These are phyloP conservation scores for Colletotrichum caudatum DNA, from an alignment of 2,329 filamentous ascomycete genomes.

Conservation along the genomic window DNA sequence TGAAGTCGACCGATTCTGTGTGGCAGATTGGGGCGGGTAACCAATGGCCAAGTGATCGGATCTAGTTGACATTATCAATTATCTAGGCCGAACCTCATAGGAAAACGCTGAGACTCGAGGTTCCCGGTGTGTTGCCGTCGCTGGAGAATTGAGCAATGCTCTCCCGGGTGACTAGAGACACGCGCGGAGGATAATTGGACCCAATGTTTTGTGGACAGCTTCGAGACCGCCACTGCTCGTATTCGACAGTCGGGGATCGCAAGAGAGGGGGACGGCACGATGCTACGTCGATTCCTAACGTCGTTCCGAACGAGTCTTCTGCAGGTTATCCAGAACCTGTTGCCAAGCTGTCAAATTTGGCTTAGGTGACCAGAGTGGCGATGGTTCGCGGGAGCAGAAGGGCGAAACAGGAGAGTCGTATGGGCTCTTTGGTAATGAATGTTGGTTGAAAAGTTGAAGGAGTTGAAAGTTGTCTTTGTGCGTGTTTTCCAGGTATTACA, in stretches of 20 bases:
- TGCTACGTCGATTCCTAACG: conserved; percentile 21
- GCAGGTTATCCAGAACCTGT: conserved; percentile 14
- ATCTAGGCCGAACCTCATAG: conserved; percentile 67
- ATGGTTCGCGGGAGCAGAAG: conserved; percentile 24
- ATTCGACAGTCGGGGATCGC: conserved; percentile 25
- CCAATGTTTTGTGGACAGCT: conserved; percentile 32
- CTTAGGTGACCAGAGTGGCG: conserved; percentile 22
- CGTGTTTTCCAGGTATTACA: conserved; percentile 42
- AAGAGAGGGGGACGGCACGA: conserved; percentile 9
- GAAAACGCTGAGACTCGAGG: conserved; percentile 34
- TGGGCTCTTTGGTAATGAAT: conserved; percentile 33
- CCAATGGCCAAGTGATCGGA: conserved; percentile 88
- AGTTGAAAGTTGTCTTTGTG: conserved; percentile 28
- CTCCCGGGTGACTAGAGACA: conserved; percentile 20
- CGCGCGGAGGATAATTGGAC: conserved; percentile 21
- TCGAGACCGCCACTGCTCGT: conserved; percentile 30
- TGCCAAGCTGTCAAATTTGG: conserved; percentile 17
- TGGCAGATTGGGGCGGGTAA: conserved; percentile 77
- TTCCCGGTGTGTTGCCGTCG: conserved; percentile 23
- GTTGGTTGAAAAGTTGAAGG: conserved; percentile 37
- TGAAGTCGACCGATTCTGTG: conserved; percentile 80
- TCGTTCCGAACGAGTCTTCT: conserved; percentile 18
- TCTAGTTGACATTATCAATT: conserved; percentile 96
- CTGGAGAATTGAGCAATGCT: conserved; percentile 29
- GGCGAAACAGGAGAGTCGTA: conserved; percentile 28